A percentile compares a stretch with the other conserved stretches of the same genome.
Evolutionary conservation across 148 eudicot genomes (phyloP).

Genomic region (Agrostemma githago): DNA sequence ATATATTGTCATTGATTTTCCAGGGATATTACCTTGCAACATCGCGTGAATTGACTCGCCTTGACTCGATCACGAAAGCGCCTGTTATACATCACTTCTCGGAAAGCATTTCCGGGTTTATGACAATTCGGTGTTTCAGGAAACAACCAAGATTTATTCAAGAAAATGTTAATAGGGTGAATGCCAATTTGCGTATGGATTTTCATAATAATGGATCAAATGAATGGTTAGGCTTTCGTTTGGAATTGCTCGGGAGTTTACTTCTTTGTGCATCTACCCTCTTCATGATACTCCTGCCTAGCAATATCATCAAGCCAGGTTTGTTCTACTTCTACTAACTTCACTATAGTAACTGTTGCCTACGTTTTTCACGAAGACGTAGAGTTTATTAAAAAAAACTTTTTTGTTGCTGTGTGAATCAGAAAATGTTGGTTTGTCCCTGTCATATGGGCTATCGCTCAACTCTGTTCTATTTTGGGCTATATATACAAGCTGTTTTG

Average conservation of each 20-base stretch:
- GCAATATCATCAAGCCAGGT: constrained; percentile 83
- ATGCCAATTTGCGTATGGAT: constrained; percentile 75
- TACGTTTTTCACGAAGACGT: too few species aligned
- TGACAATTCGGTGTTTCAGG: constrained; percentile 91
- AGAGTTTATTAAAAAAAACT: too few species aligned
- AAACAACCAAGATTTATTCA: constrained; percentile 61
- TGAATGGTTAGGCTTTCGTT: constrained; percentile 89
- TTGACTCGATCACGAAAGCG: constrained; percentile 91
- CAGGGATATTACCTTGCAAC: constrained; percentile 84
- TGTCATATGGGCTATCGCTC: constrained; percentile 88
- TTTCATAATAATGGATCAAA: constrained; percentile 86
- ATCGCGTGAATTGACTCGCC: constrained; percentile 88
- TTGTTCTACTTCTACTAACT: neutral
- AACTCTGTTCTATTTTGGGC: constrained; percentile 59
- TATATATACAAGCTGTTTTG: constrained; percentile 67
- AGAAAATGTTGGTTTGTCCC: constrained; percentile 86
- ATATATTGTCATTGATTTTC: constrained; percentile 2
- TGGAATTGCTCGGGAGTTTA: constrained; percentile 77
- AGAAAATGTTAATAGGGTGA: constrained; percentile 72
- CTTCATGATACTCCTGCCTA: constrained; percentile 81
- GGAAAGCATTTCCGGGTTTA: constrained; percentile 86
- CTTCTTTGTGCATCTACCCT: constrained; percentile 71
- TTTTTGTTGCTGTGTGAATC: constrained; percentile 8
- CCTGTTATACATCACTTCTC: constrained; percentile 96
- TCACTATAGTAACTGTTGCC: neutral